Base-by-base conservation (phyloP, 1,284 basidiomycete species). In the Schizopora paradoxa region DNA sequence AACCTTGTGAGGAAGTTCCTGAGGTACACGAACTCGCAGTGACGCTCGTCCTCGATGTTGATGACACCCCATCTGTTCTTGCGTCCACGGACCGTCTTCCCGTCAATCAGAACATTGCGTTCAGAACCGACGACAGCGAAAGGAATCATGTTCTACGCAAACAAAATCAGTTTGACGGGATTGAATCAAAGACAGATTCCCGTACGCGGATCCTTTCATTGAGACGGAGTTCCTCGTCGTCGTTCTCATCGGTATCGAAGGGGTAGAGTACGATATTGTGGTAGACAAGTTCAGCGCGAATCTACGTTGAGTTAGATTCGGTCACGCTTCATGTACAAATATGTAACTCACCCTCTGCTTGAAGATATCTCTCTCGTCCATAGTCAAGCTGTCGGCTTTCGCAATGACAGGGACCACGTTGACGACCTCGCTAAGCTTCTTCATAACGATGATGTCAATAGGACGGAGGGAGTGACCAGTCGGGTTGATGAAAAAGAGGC, bases 331-430 rank as follows among this genome's bases (percentile, higher is more conserved):
- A 32, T 1, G 31, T 18, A 8, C 38, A 2, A 13, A 41, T 27
- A 16, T 22, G 18, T 28, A 2, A 48, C 58, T 25, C 25, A 90
- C 89, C 72, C 92, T 86, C 60, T 82, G 74, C 77, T 98, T 99
- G 81, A 99, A 99, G 19, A 76, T 71, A 52, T 88, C 87, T 53
- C 93, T 75, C 73, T 99, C 96, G 56, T 96, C 93, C 52, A 93
- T 66, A 1, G 94, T 98, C 67, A 99, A 73, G 54, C 84, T 87
- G 68, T 99, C 95, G n/a, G 90, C 79, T 77, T 99, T 99, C 58
- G 96, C 95, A 62, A 99, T 98, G 51, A 99, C 89, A 10, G 95
- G 96, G 5, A 99, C 94, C 39, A 99, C 95, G 60, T 99, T 99
- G 67, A 97, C 95, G 31, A 99, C 95, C 65, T 99, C 95, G 63